phyloP scores from a whole-genome alignment of 768 basidiomycete genomes.

The Leccinum incarnatum region DNA sequence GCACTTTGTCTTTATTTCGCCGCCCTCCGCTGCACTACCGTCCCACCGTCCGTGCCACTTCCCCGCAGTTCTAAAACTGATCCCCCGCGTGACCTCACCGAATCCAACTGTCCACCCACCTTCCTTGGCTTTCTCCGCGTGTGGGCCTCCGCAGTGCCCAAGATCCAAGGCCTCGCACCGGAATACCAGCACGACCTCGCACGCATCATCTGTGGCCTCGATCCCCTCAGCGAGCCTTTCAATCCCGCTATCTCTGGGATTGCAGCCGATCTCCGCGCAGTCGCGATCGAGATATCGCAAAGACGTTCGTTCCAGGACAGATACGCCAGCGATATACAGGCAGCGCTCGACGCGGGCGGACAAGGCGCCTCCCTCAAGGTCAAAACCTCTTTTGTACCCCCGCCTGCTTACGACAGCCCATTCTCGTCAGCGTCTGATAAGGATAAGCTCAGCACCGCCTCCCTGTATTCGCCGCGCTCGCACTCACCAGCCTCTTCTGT shows the following conservation, averaged over 20 bases:
- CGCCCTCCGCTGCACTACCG: conserved; percentile 69
- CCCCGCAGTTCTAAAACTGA: conserved; percentile 51
- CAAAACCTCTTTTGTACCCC: conserved; percentile 67
- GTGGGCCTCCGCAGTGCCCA: conserved; percentile 66
- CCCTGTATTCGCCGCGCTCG: not conserved
- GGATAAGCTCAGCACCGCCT: not conserved
- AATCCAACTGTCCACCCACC: conserved; percentile 62
- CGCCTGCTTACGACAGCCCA: conserved; percentile 56
- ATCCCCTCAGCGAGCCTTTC: conserved; percentile 38
- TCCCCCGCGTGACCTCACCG: conserved; percentile 57
- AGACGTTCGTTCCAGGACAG: conserved; percentile 80
- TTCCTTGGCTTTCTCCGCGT: conserved; percentile 70
- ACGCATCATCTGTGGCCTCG: conserved; percentile 68
- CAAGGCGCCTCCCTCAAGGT: conserved; percentile 33
- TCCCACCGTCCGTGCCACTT: conserved; percentile 78
- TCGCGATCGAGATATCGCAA: conserved; percentile 86
- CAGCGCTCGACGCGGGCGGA: conserved; percentile 66
- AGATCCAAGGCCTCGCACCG: conserved; percentile 59
- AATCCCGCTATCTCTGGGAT: conserved; percentile 52
- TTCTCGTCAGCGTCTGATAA: conserved; percentile 8
- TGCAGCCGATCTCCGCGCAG: conserved; percentile 77
- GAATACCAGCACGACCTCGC: conserved; percentile 81
- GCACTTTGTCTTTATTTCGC: conserved; percentile 85
- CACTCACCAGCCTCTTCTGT: conserved; percentile 24
- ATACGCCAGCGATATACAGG: conserved; percentile 72